Conservation (phyloP, 768 basidiomycete species). For the Phaeotremella fagi region DNA sequence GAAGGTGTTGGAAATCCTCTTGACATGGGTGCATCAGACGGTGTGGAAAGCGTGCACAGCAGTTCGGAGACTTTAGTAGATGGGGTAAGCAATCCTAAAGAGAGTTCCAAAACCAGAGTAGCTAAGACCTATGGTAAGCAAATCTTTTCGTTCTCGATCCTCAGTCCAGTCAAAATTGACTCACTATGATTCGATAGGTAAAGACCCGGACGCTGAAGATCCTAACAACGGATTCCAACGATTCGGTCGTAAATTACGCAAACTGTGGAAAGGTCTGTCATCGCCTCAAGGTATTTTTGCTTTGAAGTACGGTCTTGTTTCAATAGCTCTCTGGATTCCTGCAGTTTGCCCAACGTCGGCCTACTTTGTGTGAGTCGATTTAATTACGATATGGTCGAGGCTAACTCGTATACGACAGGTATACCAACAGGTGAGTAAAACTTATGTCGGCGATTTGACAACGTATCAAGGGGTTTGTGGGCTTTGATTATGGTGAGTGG, state of each 20-base stretch:
- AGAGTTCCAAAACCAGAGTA: background rate
- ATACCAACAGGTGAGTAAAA: constrained; percentile 14
- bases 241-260: constrained; percentile 49
- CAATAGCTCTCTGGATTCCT: constrained; percentile 57
- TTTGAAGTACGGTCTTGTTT: constrained; percentile 55
- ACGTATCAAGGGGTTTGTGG: constrained; percentile 53
- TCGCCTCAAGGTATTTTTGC: constrained; percentile 55
- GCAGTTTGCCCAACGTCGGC: constrained; percentile 52
- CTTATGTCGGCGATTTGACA: background rate
- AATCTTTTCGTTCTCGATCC: constrained; percentile 28
- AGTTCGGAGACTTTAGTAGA: constrained; percentile 18
- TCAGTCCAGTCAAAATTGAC: constrained; percentile 26
- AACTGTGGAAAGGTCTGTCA: constrained; percentile 50
- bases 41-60: background rate
- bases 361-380: constrained; percentile 47
- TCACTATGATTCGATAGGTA: constrained; percentile 1
- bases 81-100: constrained; percentile 5
- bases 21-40: constrained; percentile 29
- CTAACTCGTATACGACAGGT: constrained; percentile 2
- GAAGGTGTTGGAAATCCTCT: constrained; percentile 31
- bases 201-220: constrained; percentile 55
- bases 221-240: constrained; percentile 53
- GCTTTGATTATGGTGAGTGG: constrained; percentile 55
- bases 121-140: constrained; percentile 14
- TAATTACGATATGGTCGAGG: background rate